Evolutionary conservation across 228 moss, liverwort and hornwort species (phyloP), one percentile per base, ranked within the genome.

Genomic region (Sphagnum fallax): DNA sequence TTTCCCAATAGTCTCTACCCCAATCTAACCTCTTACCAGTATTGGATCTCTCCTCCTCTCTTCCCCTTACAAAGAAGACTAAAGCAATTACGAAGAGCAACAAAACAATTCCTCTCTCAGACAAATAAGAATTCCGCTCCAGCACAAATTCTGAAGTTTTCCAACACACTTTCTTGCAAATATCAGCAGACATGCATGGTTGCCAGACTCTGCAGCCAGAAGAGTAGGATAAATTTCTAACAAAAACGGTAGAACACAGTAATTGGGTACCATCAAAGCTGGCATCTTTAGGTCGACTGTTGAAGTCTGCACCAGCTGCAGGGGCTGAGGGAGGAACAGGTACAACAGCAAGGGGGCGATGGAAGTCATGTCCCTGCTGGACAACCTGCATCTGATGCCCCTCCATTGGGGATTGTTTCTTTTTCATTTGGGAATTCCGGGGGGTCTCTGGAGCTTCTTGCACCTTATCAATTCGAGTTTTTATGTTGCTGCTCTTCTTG

Each of bases 201-300:
- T 32, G 32, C 32, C 32, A 32, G 32, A 32, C 32, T 32, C 32
- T 32, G 32, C 32, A 69, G 14, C 47, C 51, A 53, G 49, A 60
- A 52, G 65, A 70, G 15, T 14, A 47, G 53, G 9, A 55, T 12
- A 55, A 55, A 55, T 8, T 12, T 8, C 1, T 8, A 12, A 55
- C 55, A 55, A 12, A 12, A 8, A 55, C 32, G 2, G 3, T 32
- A 32, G 32, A 32, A 32, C 32, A 32, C 32, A 32, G 32, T 32
- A 32, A 32, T 32, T 32, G 12, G 55, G 64, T 77, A 95, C 95
- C 96, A 86, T 96, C 96, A 68, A 96, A 96, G 63, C 91, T 83
- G 0, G 88, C 83, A 75, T 89, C 92, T 15, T 89, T 96, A 16
- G 83, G 75, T 69, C 95, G 95, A 55, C 82, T 52, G 63, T 83